A percentile compares a stretch with the other conserved stretches of the same genome.
Evolutionary conservation across 257 asterid species (phyloP).

Genomic region (Thymus quinquecostatus): DNA sequence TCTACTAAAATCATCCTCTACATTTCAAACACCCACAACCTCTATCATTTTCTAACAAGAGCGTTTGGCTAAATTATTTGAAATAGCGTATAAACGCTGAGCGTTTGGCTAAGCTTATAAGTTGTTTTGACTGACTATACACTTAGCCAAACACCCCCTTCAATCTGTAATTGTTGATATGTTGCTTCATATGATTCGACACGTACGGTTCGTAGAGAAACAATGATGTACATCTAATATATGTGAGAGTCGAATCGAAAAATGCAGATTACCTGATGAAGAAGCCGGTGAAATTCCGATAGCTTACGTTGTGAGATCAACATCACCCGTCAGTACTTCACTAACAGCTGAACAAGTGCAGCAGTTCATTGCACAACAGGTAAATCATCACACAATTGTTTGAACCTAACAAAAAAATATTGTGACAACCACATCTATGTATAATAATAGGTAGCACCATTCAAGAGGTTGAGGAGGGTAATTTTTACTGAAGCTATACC

Average conservation of each 20-base stretch:
- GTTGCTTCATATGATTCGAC: background rate
- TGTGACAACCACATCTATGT: too few relatives aligned
- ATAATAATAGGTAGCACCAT: conserved; percentile 43
- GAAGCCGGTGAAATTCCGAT: conserved; percentile 81
- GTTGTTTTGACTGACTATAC: too few relatives aligned
- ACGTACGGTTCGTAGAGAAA: background rate
- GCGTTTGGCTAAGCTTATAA: too few relatives aligned
- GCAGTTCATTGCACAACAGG: conserved; percentile 43
- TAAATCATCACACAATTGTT: background rate
- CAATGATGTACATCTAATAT: too few relatives aligned
- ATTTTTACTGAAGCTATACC: conserved; percentile 31
- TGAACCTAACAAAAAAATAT: too few relatives aligned
- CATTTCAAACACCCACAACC: too few relatives aligned
- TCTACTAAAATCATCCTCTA: too few relatives aligned
- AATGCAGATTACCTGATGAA: conserved; percentile 56
- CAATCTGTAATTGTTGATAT: background rate
- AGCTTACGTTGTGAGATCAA: conserved; percentile 66
- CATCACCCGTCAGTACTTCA: conserved; percentile 6
- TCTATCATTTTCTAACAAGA: too few relatives aligned
- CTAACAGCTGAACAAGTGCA: conserved; percentile 31
- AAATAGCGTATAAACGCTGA: too few relatives aligned
- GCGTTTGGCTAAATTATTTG: too few relatives aligned
- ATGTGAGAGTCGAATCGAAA: background rate
- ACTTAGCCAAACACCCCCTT: too few relatives aligned
- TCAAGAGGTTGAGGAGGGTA: conserved; percentile 41